Percentiles rank a stretch among this genome's conserved stretches.
Conservation (phyloP, 2,329 filamentous ascomycete species). For the Harringtonia lauricola region DNA sequence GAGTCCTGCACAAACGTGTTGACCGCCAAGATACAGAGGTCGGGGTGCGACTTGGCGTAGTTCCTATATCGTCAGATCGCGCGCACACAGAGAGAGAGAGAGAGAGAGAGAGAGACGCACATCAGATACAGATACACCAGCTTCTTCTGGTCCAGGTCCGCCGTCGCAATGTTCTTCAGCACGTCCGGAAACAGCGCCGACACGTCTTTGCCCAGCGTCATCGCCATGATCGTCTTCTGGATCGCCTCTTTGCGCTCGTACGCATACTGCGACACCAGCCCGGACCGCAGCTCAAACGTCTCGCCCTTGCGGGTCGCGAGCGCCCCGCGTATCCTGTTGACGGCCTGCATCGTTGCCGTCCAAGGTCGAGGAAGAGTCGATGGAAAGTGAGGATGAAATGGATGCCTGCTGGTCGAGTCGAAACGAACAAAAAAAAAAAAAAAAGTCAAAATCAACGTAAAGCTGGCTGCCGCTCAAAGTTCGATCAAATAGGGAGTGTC, state of each 20-base stretch:
- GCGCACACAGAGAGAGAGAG: not conserved
- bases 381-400: not conserved
- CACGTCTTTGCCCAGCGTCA: conserved; percentile 98
- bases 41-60: conserved; percentile 97
- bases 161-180: conserved; percentile 94
- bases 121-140: conserved; percentile 97
- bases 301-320: conserved; percentile 94
- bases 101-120: conserved; percentile 35
- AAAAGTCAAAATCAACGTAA: no score
- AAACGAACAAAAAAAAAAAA: not conserved
- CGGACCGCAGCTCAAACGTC: conserved; percentile 92
- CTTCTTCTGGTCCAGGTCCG: conserved; percentile 96
- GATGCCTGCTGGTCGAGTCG: not conserved
- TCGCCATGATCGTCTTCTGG: conserved; percentile 99
- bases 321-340: conserved; percentile 90
- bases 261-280: conserved; percentile 95
- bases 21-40: conserved; percentile 95
- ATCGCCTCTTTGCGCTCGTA: conserved; percentile 99
- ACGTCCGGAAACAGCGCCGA: conserved; percentile 96
- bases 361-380: no score
- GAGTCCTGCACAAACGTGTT: conserved; percentile 99
- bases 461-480: not conserved
- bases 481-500: no score
- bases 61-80: conserved; percentile 50
- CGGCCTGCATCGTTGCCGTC: conserved; percentile 50